These are phyloP conservation scores for Epichloe coenophiala DNA, from an alignment of 2,329 filamentous ascomycete species.

Conservation along the genomic window DNA sequence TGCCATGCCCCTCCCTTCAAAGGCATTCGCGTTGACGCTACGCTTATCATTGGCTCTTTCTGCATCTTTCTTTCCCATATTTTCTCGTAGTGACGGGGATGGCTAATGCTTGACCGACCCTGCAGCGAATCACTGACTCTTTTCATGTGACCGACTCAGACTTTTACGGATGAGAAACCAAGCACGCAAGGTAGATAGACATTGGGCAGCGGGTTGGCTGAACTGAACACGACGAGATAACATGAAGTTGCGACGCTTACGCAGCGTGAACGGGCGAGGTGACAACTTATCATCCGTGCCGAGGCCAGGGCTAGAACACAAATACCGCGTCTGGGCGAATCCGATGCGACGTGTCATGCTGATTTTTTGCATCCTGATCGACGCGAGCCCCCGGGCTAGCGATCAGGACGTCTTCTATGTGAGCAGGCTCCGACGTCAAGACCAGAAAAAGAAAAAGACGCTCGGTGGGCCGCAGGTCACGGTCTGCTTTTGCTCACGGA, in stretches of 20 bases:
- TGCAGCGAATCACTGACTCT: not conserved
- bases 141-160: not conserved
- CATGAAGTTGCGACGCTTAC: not conserved
- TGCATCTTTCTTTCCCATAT: not conserved
- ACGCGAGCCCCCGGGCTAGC: not conserved
- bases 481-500: conserved; percentile 9
- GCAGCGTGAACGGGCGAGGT: not conserved
- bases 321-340: not conserved
- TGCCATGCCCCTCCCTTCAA: not conserved
- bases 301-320: not conserved
- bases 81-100: not conserved
- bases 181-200: not conserved
- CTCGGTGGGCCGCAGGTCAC: conserved; percentile 3
- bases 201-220: not conserved
- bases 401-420: not conserved
- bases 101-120: not conserved
- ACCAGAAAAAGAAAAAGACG: not conserved
- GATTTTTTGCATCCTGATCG: not conserved
- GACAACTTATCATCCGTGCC: not conserved
- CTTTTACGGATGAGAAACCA: not conserved
- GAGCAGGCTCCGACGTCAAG: not conserved
- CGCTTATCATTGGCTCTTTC: not conserved
- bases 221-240: not conserved
- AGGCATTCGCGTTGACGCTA: not conserved
- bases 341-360: not conserved